These are phyloP conservation scores for Pseudoperonospora humuli DNA, from an alignment of 352 stramenopile genomes.

Conservation along the genomic window DNA sequence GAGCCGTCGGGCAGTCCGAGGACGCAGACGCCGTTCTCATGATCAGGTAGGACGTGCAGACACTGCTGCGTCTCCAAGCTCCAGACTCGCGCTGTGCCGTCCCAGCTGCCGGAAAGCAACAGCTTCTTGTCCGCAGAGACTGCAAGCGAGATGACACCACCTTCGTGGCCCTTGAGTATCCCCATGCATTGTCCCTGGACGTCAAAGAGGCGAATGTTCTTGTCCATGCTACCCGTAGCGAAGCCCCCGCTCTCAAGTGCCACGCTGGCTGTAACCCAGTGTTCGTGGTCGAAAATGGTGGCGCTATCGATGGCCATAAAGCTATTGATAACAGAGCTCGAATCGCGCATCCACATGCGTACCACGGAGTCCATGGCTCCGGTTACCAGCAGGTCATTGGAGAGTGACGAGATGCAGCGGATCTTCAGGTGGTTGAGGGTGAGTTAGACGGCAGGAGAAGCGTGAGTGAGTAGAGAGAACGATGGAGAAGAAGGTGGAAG, in stretches of 20 bases:
- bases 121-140: slow-evolving; percentile 29
- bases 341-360: slow-evolving; percentile 39
- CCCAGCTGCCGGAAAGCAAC: slow-evolving; percentile 75
- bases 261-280: slow-evolving; percentile 71
- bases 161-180: slow-evolving; percentile 54
- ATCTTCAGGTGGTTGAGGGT: slow-evolving; percentile 30
- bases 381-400: slow-evolving; percentile 50
- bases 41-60: slow-evolving; percentile 45
- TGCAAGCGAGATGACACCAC: slow-evolving; percentile 66
- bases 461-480: slow-evolving; percentile 1
- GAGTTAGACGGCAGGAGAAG: neutral
- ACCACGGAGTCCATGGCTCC: slow-evolving; percentile 73
- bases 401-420: slow-evolving; percentile 43
- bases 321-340: slow-evolving; percentile 4
- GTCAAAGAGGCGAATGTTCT: slow-evolving; percentile 57
- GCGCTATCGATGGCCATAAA: slow-evolving; percentile 46
- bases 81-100: slow-evolving; percentile 73
- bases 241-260: slow-evolving; percentile 45
- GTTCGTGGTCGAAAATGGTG: slow-evolving; percentile 67
- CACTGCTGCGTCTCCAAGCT: slow-evolving; percentile 43
- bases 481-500: neutral
- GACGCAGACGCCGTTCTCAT: slow-evolving; percentile 84
- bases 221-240: slow-evolving; percentile 78
- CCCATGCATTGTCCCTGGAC: slow-evolving; percentile 34
- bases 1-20: slow-evolving; percentile 48